A percentile compares a stretch with the other conserved stretches of the same genome.
Conservation (phyloP, 257 asterid species). For the Nicotiana obtusifolia region DNA sequence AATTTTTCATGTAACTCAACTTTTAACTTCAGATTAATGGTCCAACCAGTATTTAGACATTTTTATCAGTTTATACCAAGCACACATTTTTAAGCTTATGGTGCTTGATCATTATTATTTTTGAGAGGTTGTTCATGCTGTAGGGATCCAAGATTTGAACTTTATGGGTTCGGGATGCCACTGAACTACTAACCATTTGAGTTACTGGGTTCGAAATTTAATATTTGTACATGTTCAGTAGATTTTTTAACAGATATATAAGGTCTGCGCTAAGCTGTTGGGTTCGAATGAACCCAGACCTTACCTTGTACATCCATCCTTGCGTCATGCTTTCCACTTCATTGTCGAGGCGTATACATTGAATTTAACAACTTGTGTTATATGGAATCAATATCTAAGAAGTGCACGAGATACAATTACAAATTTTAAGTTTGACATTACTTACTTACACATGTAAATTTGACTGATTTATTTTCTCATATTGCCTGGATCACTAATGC, state of each 20-base stretch:
- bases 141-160: too few relatives aligned
- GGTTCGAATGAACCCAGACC: too few relatives aligned
- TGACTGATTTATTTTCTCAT: background rate
- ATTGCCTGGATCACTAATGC: background rate
- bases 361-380: background rate
- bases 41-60: background rate
- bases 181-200: too few relatives aligned
- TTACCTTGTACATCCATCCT: too few relatives aligned
- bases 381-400: background rate
- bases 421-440: background rate
- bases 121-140: background rate
- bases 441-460: background rate
- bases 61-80: background rate
- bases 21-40: background rate
- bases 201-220: too few relatives aligned
- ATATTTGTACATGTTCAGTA: too few relatives aligned
- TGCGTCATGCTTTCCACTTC: too few relatives aligned
- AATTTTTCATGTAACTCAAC: too few relatives aligned
- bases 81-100: background rate
- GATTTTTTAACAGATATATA: too few relatives aligned
- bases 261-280: too few relatives aligned
- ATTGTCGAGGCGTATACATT: background rate
- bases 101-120: background rate
- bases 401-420: background rate
- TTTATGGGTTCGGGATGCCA: too few relatives aligned